phyloP scores from a whole-genome alignment of 805 yeast genomes.

The Schwanniomyces polymorphus region DNA sequence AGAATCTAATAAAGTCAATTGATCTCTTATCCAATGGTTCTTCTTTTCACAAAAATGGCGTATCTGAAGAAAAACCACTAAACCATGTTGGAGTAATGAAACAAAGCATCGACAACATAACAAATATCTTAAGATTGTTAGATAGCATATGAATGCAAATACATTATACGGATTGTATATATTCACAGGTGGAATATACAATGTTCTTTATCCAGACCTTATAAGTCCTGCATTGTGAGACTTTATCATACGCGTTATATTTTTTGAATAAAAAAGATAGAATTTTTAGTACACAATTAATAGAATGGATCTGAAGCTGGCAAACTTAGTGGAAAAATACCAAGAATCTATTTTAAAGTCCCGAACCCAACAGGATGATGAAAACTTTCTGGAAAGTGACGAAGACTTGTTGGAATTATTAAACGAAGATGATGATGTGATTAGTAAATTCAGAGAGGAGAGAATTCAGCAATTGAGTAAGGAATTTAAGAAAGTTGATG shows the following conservation, averaged over 20 bases:
- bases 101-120: constrained; percentile 15
- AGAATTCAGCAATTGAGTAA: constrained; percentile 57
- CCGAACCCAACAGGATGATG: constrained; percentile 34
- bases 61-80: not conserved
- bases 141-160: constrained; percentile 3
- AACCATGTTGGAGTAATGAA: constrained; percentile 15
- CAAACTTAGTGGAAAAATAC: constrained; percentile 42
- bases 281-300: not conserved
- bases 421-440: constrained; percentile 46
- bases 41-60: not conserved
- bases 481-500: constrained; percentile 39
- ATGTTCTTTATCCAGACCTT: not conserved
- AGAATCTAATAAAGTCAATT: constrained; percentile 23
- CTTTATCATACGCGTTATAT: constrained; percentile 2
- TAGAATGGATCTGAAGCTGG: constrained; percentile 30
- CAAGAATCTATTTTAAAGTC: constrained; percentile 38
- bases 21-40: constrained; percentile 14
- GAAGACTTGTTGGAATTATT: constrained; percentile 52
- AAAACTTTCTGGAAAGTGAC: constrained; percentile 24
- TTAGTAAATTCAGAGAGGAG: constrained; percentile 57
- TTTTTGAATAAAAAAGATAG: not conserved
- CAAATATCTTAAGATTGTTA: constrained; percentile 11
- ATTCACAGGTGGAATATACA: too few species aligned
- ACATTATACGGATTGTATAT: not conserved
- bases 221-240: not conserved